Base-by-base conservation (phyloP, 306 rosid species). In the Ormosia semicastrata region DNA sequence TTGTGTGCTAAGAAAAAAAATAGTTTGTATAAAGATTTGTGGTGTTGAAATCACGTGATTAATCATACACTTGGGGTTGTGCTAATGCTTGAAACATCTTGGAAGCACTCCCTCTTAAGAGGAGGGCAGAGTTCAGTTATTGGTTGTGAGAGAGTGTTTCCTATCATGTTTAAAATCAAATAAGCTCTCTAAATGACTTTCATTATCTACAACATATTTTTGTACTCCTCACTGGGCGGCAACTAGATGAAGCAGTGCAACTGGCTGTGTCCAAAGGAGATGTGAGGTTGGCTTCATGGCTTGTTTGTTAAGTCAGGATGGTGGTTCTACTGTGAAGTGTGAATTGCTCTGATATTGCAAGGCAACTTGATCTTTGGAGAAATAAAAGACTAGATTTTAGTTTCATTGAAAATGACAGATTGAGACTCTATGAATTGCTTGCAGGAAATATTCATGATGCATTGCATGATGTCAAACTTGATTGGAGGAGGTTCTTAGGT, bases 401-500 rank as follows among this genome's bases (percentile, higher is more conserved):
- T 88, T 95, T 93, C 87, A 90, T 95, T 81, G 98, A 95, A 92
- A 83, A 85, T 39, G 92, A 91, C 65, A 91, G 99, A 86, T 68
- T 91, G 87, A 89, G 89, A 87, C 88, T 95, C 54, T 95, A 89
- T 66, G 96, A 93, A 80, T 88, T 95, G 89, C 91, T 95, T 32
- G 90, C 96, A 7, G 99, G 97, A 70, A 85, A 92, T 85, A 88
- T 95, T 85, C 90, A 88, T 5, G 86, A 75, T 71, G 93, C 96
- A 47, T 85, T 89, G 84, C 87, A 78, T 32, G 90, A 80, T 71
- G 54, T 88, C 83, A 81, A 92, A 54, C 65, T 95, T 82, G 99
- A 95, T 78, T 95, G 99, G 99, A 90, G 92, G 89, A 90, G 99
- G 84, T 95, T 93, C 90, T 86, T 95, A 70, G 99, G 98, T 39